A percentile compares a stretch with the other conserved stretches of the same genome.
phyloP scores from a whole-genome alignment of 2,329 filamentous ascomycete genomes.

The Penicillium concentricum region DNA sequence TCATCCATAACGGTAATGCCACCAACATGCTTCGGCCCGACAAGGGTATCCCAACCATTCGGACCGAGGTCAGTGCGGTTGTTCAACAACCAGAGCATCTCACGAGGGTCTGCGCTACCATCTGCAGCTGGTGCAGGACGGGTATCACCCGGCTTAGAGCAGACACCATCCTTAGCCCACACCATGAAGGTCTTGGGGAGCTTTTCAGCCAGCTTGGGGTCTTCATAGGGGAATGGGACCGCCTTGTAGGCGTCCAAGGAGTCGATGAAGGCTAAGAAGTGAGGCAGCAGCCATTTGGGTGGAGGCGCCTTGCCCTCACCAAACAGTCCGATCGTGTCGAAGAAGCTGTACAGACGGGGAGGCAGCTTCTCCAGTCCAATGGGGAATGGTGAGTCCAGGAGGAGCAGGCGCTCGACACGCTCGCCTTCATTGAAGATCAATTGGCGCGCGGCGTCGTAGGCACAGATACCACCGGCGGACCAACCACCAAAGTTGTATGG shows the following conservation, averaged over 20 bases:
- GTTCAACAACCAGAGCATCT: conserved; percentile 52
- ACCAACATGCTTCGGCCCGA: conserved; percentile 39
- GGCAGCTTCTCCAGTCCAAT: conserved; percentile 68
- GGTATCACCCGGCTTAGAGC: conserved; percentile 42
- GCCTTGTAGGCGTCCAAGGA: conserved; percentile 48
- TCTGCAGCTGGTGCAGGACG: conserved; percentile 41
- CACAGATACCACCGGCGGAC: conserved; percentile 74
- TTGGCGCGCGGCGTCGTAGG: conserved; percentile 65
- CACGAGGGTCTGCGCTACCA: conserved; percentile 43
- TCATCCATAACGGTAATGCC: conserved; percentile 34
- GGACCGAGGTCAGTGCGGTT: conserved; percentile 49
- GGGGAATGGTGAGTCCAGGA: conserved; percentile 67
- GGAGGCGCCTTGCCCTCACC: conserved; percentile 45
- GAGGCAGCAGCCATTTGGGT: conserved; percentile 52
- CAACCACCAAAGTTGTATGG: conserved; percentile 70
- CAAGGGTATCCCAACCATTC: conserved; percentile 49
- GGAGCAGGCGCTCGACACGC: conserved; percentile 58
- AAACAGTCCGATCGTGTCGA: conserved; percentile 49
- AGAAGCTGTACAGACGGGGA: conserved; percentile 50
- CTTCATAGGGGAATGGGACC: conserved; percentile 30
- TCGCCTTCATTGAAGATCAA: conserved; percentile 57
- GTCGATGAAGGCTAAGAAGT: conserved; percentile 53
- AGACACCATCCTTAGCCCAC: conserved; percentile 52
- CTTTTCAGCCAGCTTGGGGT: conserved; percentile 30
- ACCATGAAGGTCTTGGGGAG: conserved; percentile 47